Evolutionary conservation across 106 monocot species (phyloP).

Genomic region (Amphibolis antarctica): DNA sequence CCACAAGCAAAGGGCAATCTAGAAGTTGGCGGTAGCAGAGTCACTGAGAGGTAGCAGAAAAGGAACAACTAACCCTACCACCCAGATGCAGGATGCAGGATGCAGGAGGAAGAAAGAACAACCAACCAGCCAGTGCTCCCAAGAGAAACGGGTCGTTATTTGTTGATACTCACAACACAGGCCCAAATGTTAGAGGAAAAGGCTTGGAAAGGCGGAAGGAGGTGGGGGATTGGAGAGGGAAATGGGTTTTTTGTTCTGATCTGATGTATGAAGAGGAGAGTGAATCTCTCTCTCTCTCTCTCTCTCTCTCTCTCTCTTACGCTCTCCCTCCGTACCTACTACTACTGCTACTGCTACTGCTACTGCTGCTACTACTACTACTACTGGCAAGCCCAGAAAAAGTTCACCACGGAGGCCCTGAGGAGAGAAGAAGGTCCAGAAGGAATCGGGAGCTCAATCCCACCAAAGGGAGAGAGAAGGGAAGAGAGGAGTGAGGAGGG

Average conservation of each 20-base stretch:
- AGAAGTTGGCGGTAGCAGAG: neutral
- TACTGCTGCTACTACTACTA: too few relatives aligned
- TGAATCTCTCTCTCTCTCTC: constrained; percentile 3
- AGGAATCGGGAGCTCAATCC: neutral
- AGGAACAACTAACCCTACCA: too few relatives aligned
- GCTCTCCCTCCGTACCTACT: neutral
- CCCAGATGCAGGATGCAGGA: constrained; percentile 5
- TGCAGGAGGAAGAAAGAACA: neutral
- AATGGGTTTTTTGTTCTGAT: constrained; percentile 31
- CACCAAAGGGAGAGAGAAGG: constrained; percentile 1
- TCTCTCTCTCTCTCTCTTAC: constrained; percentile 3
- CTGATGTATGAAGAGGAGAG: constrained; percentile 8
- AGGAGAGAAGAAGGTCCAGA: neutral
- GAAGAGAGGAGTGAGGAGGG: constrained; percentile 12
- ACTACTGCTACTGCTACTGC: too few relatives aligned
- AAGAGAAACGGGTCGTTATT: neutral
- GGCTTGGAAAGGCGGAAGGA: neutral
- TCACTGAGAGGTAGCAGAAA: neutral
- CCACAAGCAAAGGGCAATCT: neutral
- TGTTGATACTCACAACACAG: too few relatives aligned
- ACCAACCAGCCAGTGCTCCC: neutral
- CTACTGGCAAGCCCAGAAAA: too few relatives aligned
- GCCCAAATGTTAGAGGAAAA: neutral
- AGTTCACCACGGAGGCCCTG: neutral
- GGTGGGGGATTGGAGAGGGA: neutral